Conservation (phyloP, 805 yeast species). For the Saturnispora quitensis region DNA sequence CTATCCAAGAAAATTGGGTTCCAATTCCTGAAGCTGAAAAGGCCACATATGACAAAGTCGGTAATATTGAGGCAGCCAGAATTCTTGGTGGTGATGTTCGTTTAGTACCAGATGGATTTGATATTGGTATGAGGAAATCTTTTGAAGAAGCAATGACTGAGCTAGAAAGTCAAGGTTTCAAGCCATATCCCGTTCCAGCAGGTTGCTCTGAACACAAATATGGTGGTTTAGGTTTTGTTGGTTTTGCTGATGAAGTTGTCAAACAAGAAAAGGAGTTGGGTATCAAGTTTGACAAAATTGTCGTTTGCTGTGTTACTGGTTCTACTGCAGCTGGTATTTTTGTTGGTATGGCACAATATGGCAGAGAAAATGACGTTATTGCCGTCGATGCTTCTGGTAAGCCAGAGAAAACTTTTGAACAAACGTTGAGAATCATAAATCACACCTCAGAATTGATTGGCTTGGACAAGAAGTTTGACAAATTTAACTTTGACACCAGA, state of each 20-base stretch:
- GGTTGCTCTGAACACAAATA: slow-evolving; percentile 30
- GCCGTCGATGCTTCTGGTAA: slow-evolving; percentile 30
- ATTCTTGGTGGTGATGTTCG: slow-evolving; percentile 31
- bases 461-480: slow-evolving; percentile 20
- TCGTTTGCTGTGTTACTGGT: slow-evolving; percentile 30
- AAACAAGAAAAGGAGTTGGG: slow-evolving; percentile 29
- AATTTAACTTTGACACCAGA: slow-evolving; percentile 24
- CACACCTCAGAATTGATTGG: slow-evolving; percentile 27
- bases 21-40: slow-evolving; percentile 27
- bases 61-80: slow-evolving; percentile 29
- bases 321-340: slow-evolving; percentile 30
- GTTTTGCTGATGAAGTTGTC: slow-evolving; percentile 28
- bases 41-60: slow-evolving; percentile 26
- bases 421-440: slow-evolving; percentile 28
- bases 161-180: slow-evolving; percentile 22
- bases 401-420: slow-evolving; percentile 29
- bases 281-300: slow-evolving; percentile 27
- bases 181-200: slow-evolving; percentile 31
- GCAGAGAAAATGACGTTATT: slow-evolving; percentile 27
- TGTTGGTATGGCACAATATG: slow-evolving; percentile 28
- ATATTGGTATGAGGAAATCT: slow-evolving; percentile 29
- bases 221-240: slow-evolving; percentile 31
- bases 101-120: slow-evolving; percentile 28
- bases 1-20: slow-evolving; percentile 31
- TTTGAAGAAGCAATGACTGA: slow-evolving; percentile 26